Percentiles rank a stretch among this genome's conserved stretches.
These are phyloP conservation scores for Talaromyces sp. DNA, from an alignment of 2,329 filamentous ascomycete genomes.

Conservation along the genomic window DNA sequence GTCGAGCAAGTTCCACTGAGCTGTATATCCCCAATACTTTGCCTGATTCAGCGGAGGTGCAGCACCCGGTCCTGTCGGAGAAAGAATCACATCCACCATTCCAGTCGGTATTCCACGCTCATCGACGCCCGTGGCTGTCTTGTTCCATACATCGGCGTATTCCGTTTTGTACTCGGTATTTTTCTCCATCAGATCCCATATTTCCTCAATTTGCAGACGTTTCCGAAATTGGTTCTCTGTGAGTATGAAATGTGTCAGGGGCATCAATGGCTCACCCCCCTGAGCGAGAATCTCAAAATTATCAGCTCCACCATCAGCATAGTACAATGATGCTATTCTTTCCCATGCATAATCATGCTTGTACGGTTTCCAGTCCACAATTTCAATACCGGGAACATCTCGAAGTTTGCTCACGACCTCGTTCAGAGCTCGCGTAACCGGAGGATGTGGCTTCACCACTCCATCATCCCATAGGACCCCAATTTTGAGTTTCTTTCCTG, in stretches of 20 bases:
- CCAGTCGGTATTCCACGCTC: constrained; percentile 23
- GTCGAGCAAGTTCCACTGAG: constrained; percentile 67
- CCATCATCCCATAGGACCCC: constrained; percentile 14
- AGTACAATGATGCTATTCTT: constrained; percentile 49
- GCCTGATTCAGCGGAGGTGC: constrained; percentile 55
- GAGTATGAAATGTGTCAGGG: constrained; percentile 58
- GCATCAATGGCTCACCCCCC: constrained; percentile 57
- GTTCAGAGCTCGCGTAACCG: constrained; percentile 55
- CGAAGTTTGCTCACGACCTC: constrained; percentile 32
- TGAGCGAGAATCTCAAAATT: constrained; percentile 49
- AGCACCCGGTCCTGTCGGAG: constrained; percentile 55
- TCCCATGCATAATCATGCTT: constrained; percentile 51
- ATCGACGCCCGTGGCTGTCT: constrained; percentile 29
- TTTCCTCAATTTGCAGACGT: constrained; percentile 39
- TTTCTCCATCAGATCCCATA: constrained; percentile 41
- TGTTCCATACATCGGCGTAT: constrained; percentile 48
- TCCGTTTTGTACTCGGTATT: constrained; percentile 43
- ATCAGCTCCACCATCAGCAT: constrained; percentile 58
- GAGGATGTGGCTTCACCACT: constrained; percentile 61
- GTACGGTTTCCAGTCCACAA: constrained; percentile 40
- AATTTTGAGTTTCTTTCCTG: constrained; percentile 41
- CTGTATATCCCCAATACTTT: constrained; percentile 62
- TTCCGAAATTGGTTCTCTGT: constrained; percentile 53
- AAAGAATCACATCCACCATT: constrained; percentile 57
- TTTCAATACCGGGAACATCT: constrained; percentile 20